These are phyloP conservation scores for Claviceps humidiphila DNA, from an alignment of 2,329 filamentous ascomycete species.

Conservation along the genomic window DNA sequence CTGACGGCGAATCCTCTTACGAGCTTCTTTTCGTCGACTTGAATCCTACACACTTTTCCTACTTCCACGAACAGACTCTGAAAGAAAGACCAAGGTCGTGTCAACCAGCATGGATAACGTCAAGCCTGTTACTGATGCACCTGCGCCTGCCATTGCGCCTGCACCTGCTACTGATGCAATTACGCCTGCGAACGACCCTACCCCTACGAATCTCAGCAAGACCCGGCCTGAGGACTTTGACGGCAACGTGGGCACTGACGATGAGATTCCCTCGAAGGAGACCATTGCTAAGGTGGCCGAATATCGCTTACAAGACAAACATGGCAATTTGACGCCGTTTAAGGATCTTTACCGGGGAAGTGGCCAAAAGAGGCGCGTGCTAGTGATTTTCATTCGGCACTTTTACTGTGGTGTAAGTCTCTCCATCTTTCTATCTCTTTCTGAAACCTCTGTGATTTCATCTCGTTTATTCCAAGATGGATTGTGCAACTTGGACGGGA, in stretches of 20 bases:
- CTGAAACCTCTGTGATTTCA: no score
- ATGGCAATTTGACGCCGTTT: constrained; percentile 48
- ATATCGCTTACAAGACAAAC: constrained; percentile 45
- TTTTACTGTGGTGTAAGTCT: constrained; percentile 65
- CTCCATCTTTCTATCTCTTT: no score
- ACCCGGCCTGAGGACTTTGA: constrained; percentile 38
- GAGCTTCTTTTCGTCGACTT: no score
- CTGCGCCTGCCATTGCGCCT: not conserved
- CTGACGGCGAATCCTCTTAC: no score
- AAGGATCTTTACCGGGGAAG: constrained; percentile 46
- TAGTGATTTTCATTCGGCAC: constrained; percentile 64
- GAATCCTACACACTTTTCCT: no score
- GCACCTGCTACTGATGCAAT: not conserved
- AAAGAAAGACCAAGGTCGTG: not conserved
- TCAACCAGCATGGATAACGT: not conserved
- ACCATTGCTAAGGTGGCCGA: constrained; percentile 38
- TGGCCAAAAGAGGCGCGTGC: constrained; percentile 40
- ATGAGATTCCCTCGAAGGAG: constrained; percentile 38
- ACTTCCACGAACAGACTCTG: no score
- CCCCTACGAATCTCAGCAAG: constrained; percentile 17
- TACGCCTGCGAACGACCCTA: not conserved
- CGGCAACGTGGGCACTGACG: constrained; percentile 40
- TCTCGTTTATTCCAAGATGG: no score
- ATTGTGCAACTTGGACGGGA: no score
- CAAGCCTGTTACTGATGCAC: not conserved